Base-by-base conservation (phyloP, 441 rosid species). In the Aleurites moluccanus region DNA sequence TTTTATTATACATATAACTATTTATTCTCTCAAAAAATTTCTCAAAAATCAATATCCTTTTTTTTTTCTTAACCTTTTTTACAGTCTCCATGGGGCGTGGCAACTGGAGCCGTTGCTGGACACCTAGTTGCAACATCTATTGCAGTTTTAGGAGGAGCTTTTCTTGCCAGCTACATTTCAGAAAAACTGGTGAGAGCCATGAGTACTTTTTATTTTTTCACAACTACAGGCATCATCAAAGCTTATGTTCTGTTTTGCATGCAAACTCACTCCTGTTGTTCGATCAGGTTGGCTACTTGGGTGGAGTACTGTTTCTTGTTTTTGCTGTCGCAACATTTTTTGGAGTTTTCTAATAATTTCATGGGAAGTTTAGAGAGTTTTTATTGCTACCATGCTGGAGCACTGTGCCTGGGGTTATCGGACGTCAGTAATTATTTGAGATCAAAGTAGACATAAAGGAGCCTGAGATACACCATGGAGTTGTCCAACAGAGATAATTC, bases 61-160 rank as follows among this genome's bases (percentile, higher is more conserved):
- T n/a, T n/a, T n/a, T 33, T 16, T 70, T 64, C 7, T 38, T 38
- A 1, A 50, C 68, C 73, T 35, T 66, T 57, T 76, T n/a, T 49
- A 67, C 80, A 96, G 99, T 92, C 98, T 72, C 91, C 99, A 20
- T 93, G 86, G 92, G 98, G 99, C 16, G 99, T 92, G 61, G 98
- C 99, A 7, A 80, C 92, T 18, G 99, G 99, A 78, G 99, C 99
- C 78, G 92, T 96, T 76, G 97, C 84, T 5, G 99, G 99, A 78
- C 99, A 96, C 84, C 82, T 96, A 69, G 73, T 88, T 3, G 99
- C 99, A 6, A 96, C 98, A 78, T 77, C 87, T 28, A 82, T 93
- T 55, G 99, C 99, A 9, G 80, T 93, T 75, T 72, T 96, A 20
- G 99, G 99, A 1, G 99, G 98, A 75, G 97, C 98, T 21, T 85